Base-by-base conservation (phyloP, 495 filamentous ascomycete species). In the Penicillium paradoxum region DNA sequence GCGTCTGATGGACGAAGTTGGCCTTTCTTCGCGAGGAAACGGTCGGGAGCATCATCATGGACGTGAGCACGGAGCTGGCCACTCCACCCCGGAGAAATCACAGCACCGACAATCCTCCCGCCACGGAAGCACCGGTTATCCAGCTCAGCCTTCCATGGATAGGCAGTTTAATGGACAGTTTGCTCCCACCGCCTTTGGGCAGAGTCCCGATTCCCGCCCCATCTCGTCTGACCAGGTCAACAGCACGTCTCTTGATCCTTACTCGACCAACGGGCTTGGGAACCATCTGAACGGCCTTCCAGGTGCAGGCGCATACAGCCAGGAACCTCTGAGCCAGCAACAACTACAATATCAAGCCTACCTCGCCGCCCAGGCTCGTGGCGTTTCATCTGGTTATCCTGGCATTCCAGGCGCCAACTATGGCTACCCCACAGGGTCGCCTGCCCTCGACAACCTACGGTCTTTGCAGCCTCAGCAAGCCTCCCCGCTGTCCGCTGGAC, bases 1-100 rank as follows among this genome's bases (percentile, higher is more conserved):
- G 77, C 88, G 93, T 37, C 70, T 98, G 42, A 98, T 98, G 93
- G 91, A 96, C 62, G 91, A 97, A 70, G 93, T 96, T 64, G 91
- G 89, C 44, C 73, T 95, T 49, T 90, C 89, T 6, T 85, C 83
- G 34, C 78, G 84, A 34, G 73, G 74, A 17, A 76, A 67, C 42
- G 68, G 72, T 24, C 73, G 75, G 15, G 75, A 80, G 7, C 70
- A 73, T 40, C 73, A 75, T 43, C 71, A 74, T 52, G 63, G 61
- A 38, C 68, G 73, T 19, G 73, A 76, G 17, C 70, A 71, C 44
- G 68, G 72, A n/a, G 65, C 60, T 21, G 63, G 71, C 21, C 70
- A 68, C 51, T 56, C 69, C 41, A 72, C 67, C 48, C 62, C 68
- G 2, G 72, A 75, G 30, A 76, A 79, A 46, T 67, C 79, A 21